Conservation (phyloP, 768 basidiomycete genomes). For the Mycena capillaripes region DNA sequence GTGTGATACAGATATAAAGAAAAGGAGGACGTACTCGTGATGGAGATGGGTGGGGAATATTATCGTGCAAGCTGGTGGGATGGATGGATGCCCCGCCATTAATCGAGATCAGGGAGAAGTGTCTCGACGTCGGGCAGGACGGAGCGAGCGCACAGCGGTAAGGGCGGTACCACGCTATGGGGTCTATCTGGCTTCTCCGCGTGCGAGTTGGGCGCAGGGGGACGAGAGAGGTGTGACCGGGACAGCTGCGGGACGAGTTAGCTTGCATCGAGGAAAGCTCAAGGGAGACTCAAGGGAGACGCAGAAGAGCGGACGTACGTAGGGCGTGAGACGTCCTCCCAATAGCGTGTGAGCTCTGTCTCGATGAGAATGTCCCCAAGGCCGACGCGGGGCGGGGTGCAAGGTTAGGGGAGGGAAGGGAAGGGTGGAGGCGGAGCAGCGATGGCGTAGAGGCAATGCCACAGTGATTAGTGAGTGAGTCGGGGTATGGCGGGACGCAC, state of each 20-base stretch:
- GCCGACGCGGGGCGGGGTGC: slow-evolving; percentile 1
- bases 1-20: background rate
- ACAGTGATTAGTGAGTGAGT: background rate
- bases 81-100: background rate
- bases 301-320: background rate
- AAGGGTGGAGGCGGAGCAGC: background rate
- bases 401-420: background rate
- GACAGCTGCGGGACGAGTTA: background rate
- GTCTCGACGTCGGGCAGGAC: slow-evolving; percentile 5
- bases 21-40: background rate
- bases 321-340: background rate
- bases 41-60: background rate
- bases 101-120: background rate
- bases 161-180: background rate
- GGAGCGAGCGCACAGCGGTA: slow-evolving; percentile 3
- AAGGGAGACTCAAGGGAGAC: background rate
- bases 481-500: background rate
- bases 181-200: background rate
- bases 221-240: background rate
- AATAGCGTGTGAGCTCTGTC: background rate
- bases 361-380: background rate
- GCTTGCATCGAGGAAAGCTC: background rate
- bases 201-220: background rate
- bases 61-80: background rate
- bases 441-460: background rate